A percentile compares a stretch with the other conserved stretches of the same genome.
These are phyloP conservation scores for Rhodotorula sp. DNA, from an alignment of 1,284 basidiomycete genomes.

Conservation along the genomic window DNA sequence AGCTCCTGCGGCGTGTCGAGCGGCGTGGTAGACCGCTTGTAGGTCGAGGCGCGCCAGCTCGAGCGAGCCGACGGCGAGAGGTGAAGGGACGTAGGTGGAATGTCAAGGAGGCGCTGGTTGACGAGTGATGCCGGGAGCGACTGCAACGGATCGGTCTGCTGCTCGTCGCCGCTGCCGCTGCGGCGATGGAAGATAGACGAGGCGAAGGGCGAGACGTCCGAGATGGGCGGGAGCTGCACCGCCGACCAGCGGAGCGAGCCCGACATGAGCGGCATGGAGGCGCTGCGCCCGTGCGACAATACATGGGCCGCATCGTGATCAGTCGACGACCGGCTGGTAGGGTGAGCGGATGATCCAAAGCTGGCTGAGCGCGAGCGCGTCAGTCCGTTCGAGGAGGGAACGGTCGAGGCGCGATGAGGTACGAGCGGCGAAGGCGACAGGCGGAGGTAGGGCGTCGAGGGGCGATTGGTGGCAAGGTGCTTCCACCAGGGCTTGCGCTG, in stretches of 20 bases:
- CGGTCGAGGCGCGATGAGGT: neutral
- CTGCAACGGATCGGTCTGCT: neutral
- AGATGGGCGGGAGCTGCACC: slow-evolving; percentile 3
- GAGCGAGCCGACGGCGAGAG: neutral
- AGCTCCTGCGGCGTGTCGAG: neutral
- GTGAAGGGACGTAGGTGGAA: neutral
- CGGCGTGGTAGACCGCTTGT: no score
- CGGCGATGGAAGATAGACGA: slow-evolving; percentile 4
- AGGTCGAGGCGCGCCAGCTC: no score
- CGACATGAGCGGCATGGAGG: slow-evolving; percentile 3
- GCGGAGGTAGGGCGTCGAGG: neutral
- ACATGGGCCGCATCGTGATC: neutral
- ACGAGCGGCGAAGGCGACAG: neutral
- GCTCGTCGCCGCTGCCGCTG: neutral
- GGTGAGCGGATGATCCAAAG: neutral
- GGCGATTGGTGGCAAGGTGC: neutral
- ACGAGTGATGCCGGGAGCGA: neutral
- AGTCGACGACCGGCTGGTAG: neutral
- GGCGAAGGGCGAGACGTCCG: slow-evolving; percentile 19
- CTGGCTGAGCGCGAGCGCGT: neutral
- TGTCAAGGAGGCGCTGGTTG: neutral
- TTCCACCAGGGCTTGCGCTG: slow-evolving; percentile 16
- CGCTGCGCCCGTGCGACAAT: neutral
- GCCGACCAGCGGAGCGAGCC: neutral
- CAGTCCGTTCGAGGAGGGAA: neutral